phyloP scores from a whole-genome alignment of 1,284 basidiomycete genomes.

The Ustilago trichophora region DNA sequence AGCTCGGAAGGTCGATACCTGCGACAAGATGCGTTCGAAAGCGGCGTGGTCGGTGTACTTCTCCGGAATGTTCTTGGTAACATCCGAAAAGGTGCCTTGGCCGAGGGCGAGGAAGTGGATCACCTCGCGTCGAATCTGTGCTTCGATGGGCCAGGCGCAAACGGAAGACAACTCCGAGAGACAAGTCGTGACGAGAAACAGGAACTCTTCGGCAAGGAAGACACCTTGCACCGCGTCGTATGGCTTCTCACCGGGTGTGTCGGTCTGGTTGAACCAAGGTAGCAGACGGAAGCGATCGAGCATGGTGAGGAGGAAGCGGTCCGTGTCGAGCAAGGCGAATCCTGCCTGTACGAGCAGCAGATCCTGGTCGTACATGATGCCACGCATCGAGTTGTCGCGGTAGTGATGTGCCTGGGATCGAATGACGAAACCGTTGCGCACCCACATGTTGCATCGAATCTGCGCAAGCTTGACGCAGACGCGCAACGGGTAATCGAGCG shows the following conservation, averaged over 20 bases:
- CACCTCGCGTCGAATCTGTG: slow-evolving; percentile 82
- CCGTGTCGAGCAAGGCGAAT: slow-evolving; percentile 75
- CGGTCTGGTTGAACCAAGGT: slow-evolving; percentile 76
- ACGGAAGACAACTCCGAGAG: slow-evolving; percentile 83
- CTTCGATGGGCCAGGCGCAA: slow-evolving; percentile 75
- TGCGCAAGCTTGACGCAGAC: slow-evolving; percentile 76
- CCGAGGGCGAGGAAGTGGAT: slow-evolving; percentile 90
- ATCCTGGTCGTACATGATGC: slow-evolving; percentile 96
- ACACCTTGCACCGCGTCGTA: slow-evolving; percentile 80
- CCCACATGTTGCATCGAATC: slow-evolving; percentile 94
- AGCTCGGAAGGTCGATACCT: slow-evolving; percentile 83
- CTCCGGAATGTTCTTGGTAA: slow-evolving; percentile 89
- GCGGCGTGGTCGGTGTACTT: slow-evolving; percentile 84
- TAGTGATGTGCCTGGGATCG: slow-evolving; percentile 96
- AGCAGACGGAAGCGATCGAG: slow-evolving; percentile 87
- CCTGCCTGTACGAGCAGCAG: slow-evolving; percentile 88
- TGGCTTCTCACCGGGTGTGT: slow-evolving; percentile 41
- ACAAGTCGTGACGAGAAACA: slow-evolving; percentile 87
- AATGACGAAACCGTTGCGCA: slow-evolving; percentile 94
- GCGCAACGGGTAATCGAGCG: slow-evolving; percentile 61
- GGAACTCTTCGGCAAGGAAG: slow-evolving; percentile 89
- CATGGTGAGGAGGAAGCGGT: slow-evolving; percentile 82
- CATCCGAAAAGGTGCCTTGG: slow-evolving; percentile 87
- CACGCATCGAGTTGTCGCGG: slow-evolving; percentile 92
- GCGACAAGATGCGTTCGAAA: slow-evolving; percentile 81